A percentile compares a stretch with the other conserved stretches of the same genome.
Evolutionary conservation across 1,139 yeast species (phyloP).

Genomic region (Casaregolazyma suthepensis): DNA sequence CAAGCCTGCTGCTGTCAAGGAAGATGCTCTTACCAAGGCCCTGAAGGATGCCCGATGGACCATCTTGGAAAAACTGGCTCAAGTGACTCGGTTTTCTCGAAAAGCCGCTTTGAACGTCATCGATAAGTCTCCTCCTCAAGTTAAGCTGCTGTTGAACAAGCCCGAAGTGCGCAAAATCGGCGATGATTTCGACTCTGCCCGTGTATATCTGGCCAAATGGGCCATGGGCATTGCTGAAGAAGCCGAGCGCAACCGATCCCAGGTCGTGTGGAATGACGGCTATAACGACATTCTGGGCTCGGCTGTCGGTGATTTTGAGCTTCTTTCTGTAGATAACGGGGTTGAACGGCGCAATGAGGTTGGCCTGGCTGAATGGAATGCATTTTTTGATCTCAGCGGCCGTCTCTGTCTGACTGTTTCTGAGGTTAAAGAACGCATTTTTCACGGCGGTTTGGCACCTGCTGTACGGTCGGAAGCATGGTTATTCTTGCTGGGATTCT

Average conservation of each 20-base stretch:
- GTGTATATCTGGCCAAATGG: constrained; percentile 93
- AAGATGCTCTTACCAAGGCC: constrained; percentile 26
- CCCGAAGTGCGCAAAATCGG: constrained; percentile 79
- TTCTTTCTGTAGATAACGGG: constrained; percentile 51
- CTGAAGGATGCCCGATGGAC: constrained; percentile 78
- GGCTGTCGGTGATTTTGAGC: constrained; percentile 64
- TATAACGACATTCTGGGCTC: constrained; percentile 48
- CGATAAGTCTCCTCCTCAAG: constrained; percentile 58
- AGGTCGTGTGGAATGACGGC: constrained; percentile 37
- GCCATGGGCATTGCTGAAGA: constrained; percentile 92
- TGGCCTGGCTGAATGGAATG: constrained; percentile 70
- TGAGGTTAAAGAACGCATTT: constrained; percentile 75
- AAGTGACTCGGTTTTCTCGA: constrained; percentile 65
- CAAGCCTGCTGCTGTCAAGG: constrained; percentile 24
- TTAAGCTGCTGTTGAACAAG: constrained; percentile 57
- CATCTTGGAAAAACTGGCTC: constrained; percentile 76
- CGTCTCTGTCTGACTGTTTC: constrained; percentile 61
- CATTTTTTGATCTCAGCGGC: constrained; percentile 76
- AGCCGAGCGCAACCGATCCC: constrained; percentile 65
- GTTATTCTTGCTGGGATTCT: constrained; percentile 77
- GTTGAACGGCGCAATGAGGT: constrained; percentile 65
- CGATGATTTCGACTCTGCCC: constrained; percentile 88
- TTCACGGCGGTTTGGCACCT: constrained; percentile 79
- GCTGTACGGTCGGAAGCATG: constrained; percentile 70
- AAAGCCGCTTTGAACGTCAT: constrained; percentile 52